phyloP scores from a whole-genome alignment of 768 basidiomycete genomes.

The Podaxis sp. region DNA sequence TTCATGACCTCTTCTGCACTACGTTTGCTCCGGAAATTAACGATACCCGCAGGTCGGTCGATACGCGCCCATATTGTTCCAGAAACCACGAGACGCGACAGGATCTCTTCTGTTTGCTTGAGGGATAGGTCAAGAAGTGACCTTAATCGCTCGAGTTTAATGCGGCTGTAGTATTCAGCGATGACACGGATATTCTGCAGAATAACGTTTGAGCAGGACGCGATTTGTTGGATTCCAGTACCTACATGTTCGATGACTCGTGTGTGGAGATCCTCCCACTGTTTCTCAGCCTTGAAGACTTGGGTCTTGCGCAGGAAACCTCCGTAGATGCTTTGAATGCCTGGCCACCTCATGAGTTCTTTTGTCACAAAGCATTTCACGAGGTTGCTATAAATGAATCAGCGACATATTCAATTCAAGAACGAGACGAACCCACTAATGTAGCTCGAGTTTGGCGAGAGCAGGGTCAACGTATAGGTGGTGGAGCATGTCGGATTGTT shows the following conservation, averaged over 20 bases:
- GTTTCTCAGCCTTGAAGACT: slow-evolving; percentile 75
- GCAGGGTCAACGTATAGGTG: slow-evolving; percentile 80
- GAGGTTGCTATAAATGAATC: slow-evolving; percentile 63
- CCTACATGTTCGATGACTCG: slow-evolving; percentile 95
- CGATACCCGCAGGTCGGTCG: slow-evolving; percentile 87
- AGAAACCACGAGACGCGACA: slow-evolving; percentile 87
- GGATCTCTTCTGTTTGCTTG: slow-evolving; percentile 82
- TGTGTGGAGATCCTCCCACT: slow-evolving; percentile 94
- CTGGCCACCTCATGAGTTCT: slow-evolving; percentile 97
- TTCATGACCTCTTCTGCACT: slow-evolving; percentile 94
- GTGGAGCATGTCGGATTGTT: slow-evolving; percentile 96
- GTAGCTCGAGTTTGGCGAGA: slow-evolving; percentile 75
- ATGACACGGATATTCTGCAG: slow-evolving; percentile 92
- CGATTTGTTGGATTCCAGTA: slow-evolving; percentile 14
- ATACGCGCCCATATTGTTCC: slow-evolving; percentile 92
- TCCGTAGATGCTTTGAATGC: slow-evolving; percentile 87
- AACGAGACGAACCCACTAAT: slow-evolving; percentile 56
- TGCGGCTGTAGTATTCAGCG: slow-evolving; percentile 91
- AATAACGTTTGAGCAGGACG: slow-evolving; percentile 8
- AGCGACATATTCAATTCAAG: slow-evolving; percentile 15
- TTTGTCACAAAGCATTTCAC: slow-evolving; percentile 92
- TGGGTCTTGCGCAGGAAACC: slow-evolving; percentile 75
- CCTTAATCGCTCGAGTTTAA: slow-evolving; percentile 80
- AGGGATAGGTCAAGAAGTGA: slow-evolving; percentile 82
- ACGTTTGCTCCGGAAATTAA: slow-evolving; percentile 82